phyloP scores from a whole-genome alignment of 345 rosid genomes.

The Isatis tinctoria region DNA sequence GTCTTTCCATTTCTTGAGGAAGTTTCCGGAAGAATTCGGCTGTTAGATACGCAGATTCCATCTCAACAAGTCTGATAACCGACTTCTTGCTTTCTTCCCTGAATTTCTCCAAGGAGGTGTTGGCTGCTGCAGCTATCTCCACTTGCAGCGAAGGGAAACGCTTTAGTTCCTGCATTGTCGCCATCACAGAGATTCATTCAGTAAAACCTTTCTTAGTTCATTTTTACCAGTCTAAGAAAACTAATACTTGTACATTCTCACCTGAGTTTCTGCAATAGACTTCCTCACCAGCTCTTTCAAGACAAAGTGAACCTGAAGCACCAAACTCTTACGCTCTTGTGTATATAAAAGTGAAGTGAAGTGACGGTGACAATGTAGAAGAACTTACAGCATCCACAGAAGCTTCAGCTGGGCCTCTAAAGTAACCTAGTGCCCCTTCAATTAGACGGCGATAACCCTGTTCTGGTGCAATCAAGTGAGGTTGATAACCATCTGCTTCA shows the following conservation, averaged over 20 bases:
- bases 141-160: slow-evolving; percentile 76
- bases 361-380: background rate
- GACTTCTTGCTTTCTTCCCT: slow-evolving; percentile 76
- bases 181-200: background rate
- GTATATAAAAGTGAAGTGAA: background rate
- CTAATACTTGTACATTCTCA: background rate
- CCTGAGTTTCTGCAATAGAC: slow-evolving; percentile 74
- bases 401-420: slow-evolving; percentile 88
- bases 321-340: background rate
- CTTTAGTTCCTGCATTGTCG: slow-evolving; percentile 53
- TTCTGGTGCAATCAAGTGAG: slow-evolving; percentile 85
- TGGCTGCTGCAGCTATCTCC: slow-evolving; percentile 69
- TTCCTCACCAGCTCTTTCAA: slow-evolving; percentile 79
- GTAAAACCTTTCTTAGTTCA: background rate
- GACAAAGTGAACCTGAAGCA: slow-evolving; percentile 65
- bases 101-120: slow-evolving; percentile 58
- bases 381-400: slow-evolving; percentile 79
- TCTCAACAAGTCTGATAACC: slow-evolving; percentile 58
- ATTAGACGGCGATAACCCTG: slow-evolving; percentile 79
- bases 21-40: slow-evolving; percentile 79
- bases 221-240: background rate
- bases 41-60: slow-evolving; percentile 79
- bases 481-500: slow-evolving; percentile 89
- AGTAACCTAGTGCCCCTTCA: slow-evolving; percentile 61
- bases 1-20: slow-evolving; percentile 68